These are phyloP conservation scores for Acacia melanoxylon DNA, from an alignment of 306 rosid species.

Conservation along the genomic window DNA sequence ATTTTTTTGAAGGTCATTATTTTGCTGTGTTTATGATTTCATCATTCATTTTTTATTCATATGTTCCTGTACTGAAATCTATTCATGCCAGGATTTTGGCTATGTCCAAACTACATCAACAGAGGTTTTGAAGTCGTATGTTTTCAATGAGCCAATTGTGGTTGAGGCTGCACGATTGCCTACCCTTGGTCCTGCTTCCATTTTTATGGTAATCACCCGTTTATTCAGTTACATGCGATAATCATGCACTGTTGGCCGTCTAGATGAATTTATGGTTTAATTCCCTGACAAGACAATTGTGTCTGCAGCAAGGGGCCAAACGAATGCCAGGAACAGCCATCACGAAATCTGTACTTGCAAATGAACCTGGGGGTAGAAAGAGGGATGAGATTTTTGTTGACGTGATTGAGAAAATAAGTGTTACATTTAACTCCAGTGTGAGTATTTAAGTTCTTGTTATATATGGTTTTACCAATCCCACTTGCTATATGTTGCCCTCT, in stretches of 20 bases:
- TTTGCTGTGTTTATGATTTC: not conserved
- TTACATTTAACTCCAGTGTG: slow-evolving; percentile 94
- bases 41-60: slow-evolving; percentile 17
- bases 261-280: slow-evolving; percentile 18
- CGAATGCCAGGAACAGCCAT: slow-evolving; percentile 91
- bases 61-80: slow-evolving; percentile 23
- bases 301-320: slow-evolving; percentile 74
- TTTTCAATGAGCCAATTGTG: slow-evolving; percentile 86
- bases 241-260: slow-evolving; percentile 13
- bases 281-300: slow-evolving; percentile 29
- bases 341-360: slow-evolving; percentile 85
- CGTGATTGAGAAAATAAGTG: slow-evolving; percentile 90
- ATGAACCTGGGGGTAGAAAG: slow-evolving; percentile 88
- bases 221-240: slow-evolving; percentile 8
- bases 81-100: slow-evolving; percentile 77
- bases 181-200: slow-evolving; percentile 73
- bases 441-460: slow-evolving; percentile 30
- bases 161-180: slow-evolving; percentile 66
- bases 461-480: not conserved
- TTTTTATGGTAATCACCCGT: slow-evolving; percentile 68
- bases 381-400: slow-evolving; percentile 97
- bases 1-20: not conserved
- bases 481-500: not conserved
- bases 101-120: slow-evolving; percentile 95
- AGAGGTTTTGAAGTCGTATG: slow-evolving; percentile 79